Evolutionary conservation across 768 basidiomycete genomes (phyloP).

Genomic region (Amanita inopinata): DNA sequence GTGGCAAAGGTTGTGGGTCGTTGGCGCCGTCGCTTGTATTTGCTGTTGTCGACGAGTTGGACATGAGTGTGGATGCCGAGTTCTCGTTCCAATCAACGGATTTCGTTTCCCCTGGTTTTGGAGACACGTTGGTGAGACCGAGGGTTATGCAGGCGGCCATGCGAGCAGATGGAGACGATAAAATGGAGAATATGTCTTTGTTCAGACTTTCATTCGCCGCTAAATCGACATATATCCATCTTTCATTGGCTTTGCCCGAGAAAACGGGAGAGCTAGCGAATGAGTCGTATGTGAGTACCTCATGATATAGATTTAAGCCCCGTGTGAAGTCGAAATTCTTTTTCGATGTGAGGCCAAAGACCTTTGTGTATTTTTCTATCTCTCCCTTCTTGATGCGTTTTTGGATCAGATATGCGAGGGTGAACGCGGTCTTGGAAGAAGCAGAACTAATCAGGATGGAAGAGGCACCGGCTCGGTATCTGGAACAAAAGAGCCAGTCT

Average conservation of each 20-base stretch:
- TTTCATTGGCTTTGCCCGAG: slow-evolving; percentile 18
- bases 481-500: slow-evolving; percentile 49
- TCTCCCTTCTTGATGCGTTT: slow-evolving; percentile 31
- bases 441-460: slow-evolving; percentile 56
- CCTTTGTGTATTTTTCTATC: slow-evolving; percentile 17
- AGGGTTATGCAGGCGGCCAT: slow-evolving; percentile 36
- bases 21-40: slow-evolving; percentile 1
- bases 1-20: slow-evolving; percentile 23
- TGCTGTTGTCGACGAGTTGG: slow-evolving; percentile 14
- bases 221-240: slow-evolving; percentile 56
- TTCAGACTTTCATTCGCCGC: slow-evolving; percentile 50
- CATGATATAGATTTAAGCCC: slow-evolving; percentile 44
- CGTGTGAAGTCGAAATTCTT: slow-evolving; percentile 47
- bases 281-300: slow-evolving; percentile 44
- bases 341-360: slow-evolving; percentile 54
- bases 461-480: slow-evolving; percentile 38
- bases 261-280: slow-evolving; percentile 25
- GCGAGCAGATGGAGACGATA: slow-evolving; percentile 25
- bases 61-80: slow-evolving; percentile 12
- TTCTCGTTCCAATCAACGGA: slow-evolving; percentile 31
- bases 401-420: slow-evolving; percentile 48
- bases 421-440: slow-evolving; percentile 66
- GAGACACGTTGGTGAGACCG: slow-evolving; percentile 48
- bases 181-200: slow-evolving; percentile 29
- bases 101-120: slow-evolving; percentile 25